Base-by-base conservation (phyloP, 805 yeast species). In the Cyberlindnera subsufficiens region DNA sequence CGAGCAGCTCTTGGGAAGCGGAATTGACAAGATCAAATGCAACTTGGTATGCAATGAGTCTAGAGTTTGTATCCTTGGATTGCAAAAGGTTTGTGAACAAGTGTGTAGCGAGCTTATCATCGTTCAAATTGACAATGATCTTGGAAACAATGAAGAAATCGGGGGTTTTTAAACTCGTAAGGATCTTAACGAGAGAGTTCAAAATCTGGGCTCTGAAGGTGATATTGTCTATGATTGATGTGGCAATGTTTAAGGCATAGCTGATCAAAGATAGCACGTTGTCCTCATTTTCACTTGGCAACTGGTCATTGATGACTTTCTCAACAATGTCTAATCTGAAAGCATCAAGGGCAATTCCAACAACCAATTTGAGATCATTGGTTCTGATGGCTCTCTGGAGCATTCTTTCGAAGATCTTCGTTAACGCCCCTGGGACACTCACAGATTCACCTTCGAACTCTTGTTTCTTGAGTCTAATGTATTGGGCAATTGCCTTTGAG, bases 21-120 rank as follows among this genome's bases (percentile, higher is more conserved):
- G 95, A 81, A 42, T 80, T 81, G 6, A 90, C 97, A 46, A 93
- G 75, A 63, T 93, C 99, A 63, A 93, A 93, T 1, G 97, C 97
- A 42, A 91, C 86, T 69, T 93, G 99, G 64, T 79, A 86, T 3
- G 95, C 95, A 46, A 85, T 71, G 49, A 79, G 70, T 38, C 72
- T 75, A 16, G 69, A 61, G 30, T 62, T 63, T 39, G 72, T 64
- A n/a, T 69, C 64, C 11, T 58, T 62, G 3, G 60, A 49, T 4
- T 58, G 54, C 33, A 87, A 57, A 47, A 86, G 70, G 45, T 75
- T 75, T 52, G 75, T 74, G 63, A 91, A 86, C 37, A 89, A 67
- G 42, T 74, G 70, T 32, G 78, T 71, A 6, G 96, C 95, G 50
- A 86, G 72, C 9, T 69, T 66, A 35, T 78, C 68, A 61, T 88